Base-by-base conservation (phyloP, 345 rosid genomes). In the Brassica nigra region DNA sequence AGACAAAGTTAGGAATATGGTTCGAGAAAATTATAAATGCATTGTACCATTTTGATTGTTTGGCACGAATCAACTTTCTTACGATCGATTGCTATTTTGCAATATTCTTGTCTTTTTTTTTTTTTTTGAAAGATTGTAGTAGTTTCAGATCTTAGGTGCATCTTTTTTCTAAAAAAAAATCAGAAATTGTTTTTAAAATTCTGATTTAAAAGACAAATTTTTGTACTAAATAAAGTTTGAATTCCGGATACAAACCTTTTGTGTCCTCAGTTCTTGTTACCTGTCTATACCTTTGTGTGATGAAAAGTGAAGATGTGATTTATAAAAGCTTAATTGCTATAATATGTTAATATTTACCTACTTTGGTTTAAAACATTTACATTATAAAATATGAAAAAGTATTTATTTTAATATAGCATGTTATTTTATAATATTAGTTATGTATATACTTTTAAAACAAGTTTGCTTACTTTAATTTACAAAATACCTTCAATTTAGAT, bases 31-130 rank as follows among this genome's bases (percentile, higher is more conserved):
- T 15, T 0, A 57, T 18, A 11, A 78, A 44, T 12, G 37, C 78
- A 79, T 23, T 79, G 78, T 34, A 73, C 57, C 82, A 68, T 61
- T 44, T 68, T 68, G 69, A 79, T 67, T 61, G 74, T 74, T 73
- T 74, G 82, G 78, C 68, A 61, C 34, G 57, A 59, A 49, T 79
- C 78, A 66, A 73, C 47, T 74, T 34, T 73, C 34, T 47, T 44
- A 62, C n/a, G 20, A 55, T 52, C 37, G 30, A 18, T 36, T 79
- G 82, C 36, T 67, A 47, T 47, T 73, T 58, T n/a, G 62, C 73
- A 9, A 65, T 42, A 66, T 42, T 64, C 77, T 20, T 66, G 54
- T 44, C 68, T 30, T 39, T 11, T 9, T 54, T 47, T 47, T 47
- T 44, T 54, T 54, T 47, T 54, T 7, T 15, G 7, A 49, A 15